Base-by-base conservation (phyloP, 441 rosid genomes). In the Cnidoscolus chayamansa region DNA sequence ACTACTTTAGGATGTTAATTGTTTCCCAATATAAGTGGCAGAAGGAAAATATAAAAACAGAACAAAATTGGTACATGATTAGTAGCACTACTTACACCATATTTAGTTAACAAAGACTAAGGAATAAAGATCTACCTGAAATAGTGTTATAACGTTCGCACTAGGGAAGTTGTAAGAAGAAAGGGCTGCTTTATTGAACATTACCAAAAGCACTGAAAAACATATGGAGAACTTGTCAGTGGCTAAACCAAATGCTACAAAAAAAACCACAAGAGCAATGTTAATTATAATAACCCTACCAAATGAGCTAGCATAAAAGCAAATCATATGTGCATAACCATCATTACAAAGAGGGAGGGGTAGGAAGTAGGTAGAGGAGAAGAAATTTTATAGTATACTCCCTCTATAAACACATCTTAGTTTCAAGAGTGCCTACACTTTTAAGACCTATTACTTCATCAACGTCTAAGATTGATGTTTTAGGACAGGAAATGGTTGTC, bases 151-250 rank as follows among this genome's bases (percentile, higher is more conserved):
- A 30, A 87, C 90, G 80, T 91, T 93, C n/a, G 89, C 98, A 77
- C 83, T 84, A 0, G 95, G 98, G 81, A 93, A 95, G 15, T 67
- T 81, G 72, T 90, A 93, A 32, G 98, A 87, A 67, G 98, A 95
- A 67, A 95, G 94, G 68, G 97, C 99, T 60, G 98, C 99, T 87
- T 93, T 95, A 77, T 95, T 95, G 89, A 95, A 93, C 81, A 95
- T 54, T 49, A 93, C 79, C 84, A 93, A 85, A 59, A 91, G 88
- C 72, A 92, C 97, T 70, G 74, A 65, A 70, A 70, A 63, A 63
- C 25, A n/a, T n/a, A 56, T 10, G 47, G 65, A 54, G 1, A 74
- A 43, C 49, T 2, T 2, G 11, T 48, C 16, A 58, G 55, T 9
- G 56, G 54, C 31, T 43, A 19, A 65, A 65, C 58, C 31, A 55